A percentile compares a stretch with the other conserved stretches of the same genome.
Conservation (phyloP, 129 eudicot species). For the Pulicaria dysenterica region DNA sequence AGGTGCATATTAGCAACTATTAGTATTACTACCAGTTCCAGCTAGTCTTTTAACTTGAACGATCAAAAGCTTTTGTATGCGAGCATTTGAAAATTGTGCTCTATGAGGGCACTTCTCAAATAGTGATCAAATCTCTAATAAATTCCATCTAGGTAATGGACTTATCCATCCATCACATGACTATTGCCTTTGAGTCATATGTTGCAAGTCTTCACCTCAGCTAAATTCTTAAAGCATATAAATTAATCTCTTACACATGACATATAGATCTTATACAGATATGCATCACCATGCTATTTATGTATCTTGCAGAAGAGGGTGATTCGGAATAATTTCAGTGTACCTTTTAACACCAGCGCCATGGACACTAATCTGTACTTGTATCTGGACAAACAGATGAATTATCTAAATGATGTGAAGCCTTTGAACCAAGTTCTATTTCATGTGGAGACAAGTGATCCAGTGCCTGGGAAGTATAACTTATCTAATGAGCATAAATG, state of each 20-base stretch:
- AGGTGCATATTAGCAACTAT: neutral
- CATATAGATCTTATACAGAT: neutral
- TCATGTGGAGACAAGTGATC: neutral
- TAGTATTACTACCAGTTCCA: conserved; percentile 1
- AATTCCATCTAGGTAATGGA: neutral
- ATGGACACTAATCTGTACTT: conserved; percentile 2
- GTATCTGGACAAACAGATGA: conserved; percentile 10
- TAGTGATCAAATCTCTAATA: neutral
- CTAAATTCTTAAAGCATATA: neutral
- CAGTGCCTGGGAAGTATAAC: neutral
- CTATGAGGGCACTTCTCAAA: neutral
- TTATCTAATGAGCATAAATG: neutral
- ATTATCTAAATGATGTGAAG: neutral
- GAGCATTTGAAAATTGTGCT: neutral
- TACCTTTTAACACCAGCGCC: neutral
- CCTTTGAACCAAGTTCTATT: neutral
- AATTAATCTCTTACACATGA: neutral
- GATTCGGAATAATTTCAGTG: neutral
- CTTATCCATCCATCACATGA: neutral
- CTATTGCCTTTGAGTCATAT: neutral
- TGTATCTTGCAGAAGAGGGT: conserved; percentile 7
- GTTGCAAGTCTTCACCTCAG: too few relatives aligned
- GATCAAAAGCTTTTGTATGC: neutral
- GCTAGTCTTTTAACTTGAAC: neutral
- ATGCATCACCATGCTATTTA: neutral